These are phyloP conservation scores for Paraphaeosphaeria minitans DNA, from an alignment of 2,329 filamentous ascomycete species.

Conservation along the genomic window DNA sequence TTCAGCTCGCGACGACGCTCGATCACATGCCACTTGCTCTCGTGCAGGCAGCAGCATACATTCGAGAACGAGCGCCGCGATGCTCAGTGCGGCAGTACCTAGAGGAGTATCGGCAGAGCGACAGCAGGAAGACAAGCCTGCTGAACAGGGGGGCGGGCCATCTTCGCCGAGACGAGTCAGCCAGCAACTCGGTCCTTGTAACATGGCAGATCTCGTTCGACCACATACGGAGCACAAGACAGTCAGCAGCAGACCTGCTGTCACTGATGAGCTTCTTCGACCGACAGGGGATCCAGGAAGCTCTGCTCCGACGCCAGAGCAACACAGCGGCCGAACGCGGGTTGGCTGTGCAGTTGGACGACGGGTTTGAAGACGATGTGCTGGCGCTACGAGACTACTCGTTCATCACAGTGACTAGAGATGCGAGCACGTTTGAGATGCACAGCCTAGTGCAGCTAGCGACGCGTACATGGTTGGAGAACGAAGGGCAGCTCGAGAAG, in stretches of 20 bases:
- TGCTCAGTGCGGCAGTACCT: constrained; percentile 44
- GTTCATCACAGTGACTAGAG: background rate
- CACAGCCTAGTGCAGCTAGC: constrained; percentile 47
- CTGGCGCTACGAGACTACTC: background rate
- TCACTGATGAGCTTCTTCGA: constrained; percentile 23
- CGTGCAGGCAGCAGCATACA: constrained; percentile 41
- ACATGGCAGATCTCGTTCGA: constrained; percentile 45
- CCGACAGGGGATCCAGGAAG: constrained; percentile 19
- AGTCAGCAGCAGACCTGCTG: constrained; percentile 20
- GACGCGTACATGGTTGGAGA: constrained; percentile 22
- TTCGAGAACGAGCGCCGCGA: constrained; percentile 23
- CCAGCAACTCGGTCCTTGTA: constrained; percentile 42
- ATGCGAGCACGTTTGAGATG: background rate
- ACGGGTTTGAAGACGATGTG: background rate
- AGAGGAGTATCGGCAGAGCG: constrained; percentile 43
- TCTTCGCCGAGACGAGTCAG: constrained; percentile 38
- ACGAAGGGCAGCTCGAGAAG: constrained; percentile 24
- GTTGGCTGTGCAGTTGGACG: too few species aligned
- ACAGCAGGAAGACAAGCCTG: constrained; percentile 28
- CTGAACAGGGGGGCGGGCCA: constrained; percentile 33
- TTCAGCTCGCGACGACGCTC: constrained; percentile 25
- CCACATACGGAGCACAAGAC: constrained; percentile 36
- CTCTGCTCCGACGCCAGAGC: constrained; percentile 27
- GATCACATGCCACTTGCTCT: constrained; percentile 45
- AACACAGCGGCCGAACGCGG: background rate